Evolutionary conservation across 768 basidiomycete genomes (phyloP).

Genomic region (Tephrocybe sp.): DNA sequence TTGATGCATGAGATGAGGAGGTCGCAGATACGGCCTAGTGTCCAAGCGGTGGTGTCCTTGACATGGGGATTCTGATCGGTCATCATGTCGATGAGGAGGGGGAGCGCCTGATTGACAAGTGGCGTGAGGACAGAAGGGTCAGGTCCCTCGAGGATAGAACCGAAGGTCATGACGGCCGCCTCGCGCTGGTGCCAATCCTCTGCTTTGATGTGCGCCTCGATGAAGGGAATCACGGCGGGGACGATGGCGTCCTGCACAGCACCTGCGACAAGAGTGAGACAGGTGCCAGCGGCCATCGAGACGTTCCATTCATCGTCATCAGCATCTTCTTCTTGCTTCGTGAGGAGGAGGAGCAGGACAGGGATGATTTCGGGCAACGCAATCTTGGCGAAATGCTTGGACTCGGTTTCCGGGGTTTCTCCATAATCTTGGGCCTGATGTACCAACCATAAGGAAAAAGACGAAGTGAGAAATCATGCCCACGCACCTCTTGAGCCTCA

Average conservation of each 20-base stretch:
- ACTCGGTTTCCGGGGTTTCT: conserved; percentile 82
- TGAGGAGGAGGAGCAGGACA: conserved; percentile 84
- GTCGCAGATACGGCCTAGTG: conserved; percentile 93
- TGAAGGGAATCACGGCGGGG: conserved; percentile 93
- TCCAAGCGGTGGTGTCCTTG: conserved; percentile 98
- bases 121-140: conserved; percentile 86
- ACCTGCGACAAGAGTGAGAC: conserved; percentile 83
- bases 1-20: conserved; percentile 83
- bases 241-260: conserved; percentile 92
- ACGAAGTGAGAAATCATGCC: neutral
- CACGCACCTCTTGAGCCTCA: conserved; percentile 84
- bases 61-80: conserved; percentile 80
- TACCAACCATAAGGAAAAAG: conserved; percentile 7
- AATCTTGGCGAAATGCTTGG: conserved; percentile 90
- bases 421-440: conserved; percentile 84
- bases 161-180: conserved; percentile 98
- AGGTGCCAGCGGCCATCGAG: conserved; percentile 95
- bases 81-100: conserved; percentile 96
- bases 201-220: conserved; percentile 92
- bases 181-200: conserved; percentile 95
- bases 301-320: conserved; percentile 99
- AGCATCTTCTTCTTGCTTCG: conserved; percentile 93
- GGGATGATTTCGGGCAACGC: conserved; percentile 95
- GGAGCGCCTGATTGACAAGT: conserved; percentile 91
- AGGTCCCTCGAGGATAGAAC: conserved; percentile 95